Base-by-base conservation (phyloP, 768 basidiomycete species). In the Xerocomellus dryophilus region DNA sequence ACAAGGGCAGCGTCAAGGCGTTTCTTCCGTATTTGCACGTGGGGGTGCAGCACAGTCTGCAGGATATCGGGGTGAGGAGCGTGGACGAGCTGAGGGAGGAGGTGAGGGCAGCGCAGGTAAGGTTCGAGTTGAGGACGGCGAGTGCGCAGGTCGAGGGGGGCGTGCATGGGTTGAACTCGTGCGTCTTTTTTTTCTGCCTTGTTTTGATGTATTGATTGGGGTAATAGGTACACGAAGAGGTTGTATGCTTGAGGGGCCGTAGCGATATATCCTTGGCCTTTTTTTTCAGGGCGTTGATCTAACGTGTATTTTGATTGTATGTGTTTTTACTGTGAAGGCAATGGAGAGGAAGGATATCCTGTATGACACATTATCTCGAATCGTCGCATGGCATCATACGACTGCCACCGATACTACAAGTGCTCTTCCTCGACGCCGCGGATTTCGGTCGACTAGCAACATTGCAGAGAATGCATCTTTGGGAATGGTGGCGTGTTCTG, bases 91-190 rank as follows among this genome's bases (percentile, higher is more conserved):
- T 98, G 48, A 82, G 82, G 69, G 74, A 74, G n/a, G 83, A 79
- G 2, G 93, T 91, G 1, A 69, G 65, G 31, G 74, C 70, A 2
- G 91, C 92, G 15, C 72, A 67, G 27, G 89, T 97, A 18, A 73
- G 94, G 55, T 98, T 96, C 64, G 95, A 98, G 78, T 68, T 96
- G 66, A 82, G 96, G 66, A 98, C 95, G 2, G 90, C 94, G 10
- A 93, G 90, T 62, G 95, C 95, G 10, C 96, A 98, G 75, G 79
- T 95, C 36, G 96, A 97, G 73, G 96, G 96, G 45, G 92, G 92
- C 40, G 95, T 98, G 11, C 93, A 97, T 76, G 94, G 95, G 5
- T 73, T 98, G 57, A 91, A 98, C 75, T 95, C 92, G 82, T 96
- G 74, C 79, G 87, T 84, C 57, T 47, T 56, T 61, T 21, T 29